Percentiles rank a stretch among this genome's conserved stretches.
phyloP scores from a whole-genome alignment of 257 asterid species.

The Cruciata laevipes region DNA sequence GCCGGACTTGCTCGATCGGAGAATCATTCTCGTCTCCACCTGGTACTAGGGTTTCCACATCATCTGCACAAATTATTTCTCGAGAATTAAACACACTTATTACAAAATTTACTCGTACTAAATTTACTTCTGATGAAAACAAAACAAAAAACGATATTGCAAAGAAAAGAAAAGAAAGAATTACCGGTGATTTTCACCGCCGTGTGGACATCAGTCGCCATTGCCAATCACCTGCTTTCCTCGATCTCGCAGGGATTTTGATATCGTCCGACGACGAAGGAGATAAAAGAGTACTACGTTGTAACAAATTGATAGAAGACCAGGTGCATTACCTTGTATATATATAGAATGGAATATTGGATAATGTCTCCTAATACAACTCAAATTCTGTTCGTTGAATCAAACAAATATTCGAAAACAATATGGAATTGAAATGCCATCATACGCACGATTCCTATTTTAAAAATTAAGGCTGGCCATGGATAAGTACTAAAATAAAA shows the following conservation, averaged over 20 bases:
- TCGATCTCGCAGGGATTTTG: not conserved
- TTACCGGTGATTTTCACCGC: not conserved
- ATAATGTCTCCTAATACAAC: not conserved
- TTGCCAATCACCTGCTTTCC: not conserved
- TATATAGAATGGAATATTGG: not conserved
- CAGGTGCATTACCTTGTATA: not conserved
- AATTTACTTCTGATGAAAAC: no score
- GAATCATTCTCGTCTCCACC: not conserved
- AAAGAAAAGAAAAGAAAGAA: not conserved
- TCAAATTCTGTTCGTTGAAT: not conserved
- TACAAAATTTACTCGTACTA: no score
- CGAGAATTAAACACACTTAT: not conserved
- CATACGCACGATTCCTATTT: not conserved
- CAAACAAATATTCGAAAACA: not conserved
- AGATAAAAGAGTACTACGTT: not conserved
- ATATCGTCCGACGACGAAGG: no score
- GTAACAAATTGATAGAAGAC: not conserved
- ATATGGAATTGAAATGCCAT: not conserved
- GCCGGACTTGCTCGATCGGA: not conserved
- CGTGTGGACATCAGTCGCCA: not conserved
- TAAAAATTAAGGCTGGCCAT: not conserved
- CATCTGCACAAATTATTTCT: not conserved
- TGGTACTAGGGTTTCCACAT: not conserved
- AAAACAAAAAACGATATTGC: no score
- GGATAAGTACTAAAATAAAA: no score